Percentiles rank a stretch among this genome's conserved stretches.
These are phyloP conservation scores for Ceratocystis papillata DNA, from an alignment of 2,329 filamentous ascomycete species.

Conservation along the genomic window DNA sequence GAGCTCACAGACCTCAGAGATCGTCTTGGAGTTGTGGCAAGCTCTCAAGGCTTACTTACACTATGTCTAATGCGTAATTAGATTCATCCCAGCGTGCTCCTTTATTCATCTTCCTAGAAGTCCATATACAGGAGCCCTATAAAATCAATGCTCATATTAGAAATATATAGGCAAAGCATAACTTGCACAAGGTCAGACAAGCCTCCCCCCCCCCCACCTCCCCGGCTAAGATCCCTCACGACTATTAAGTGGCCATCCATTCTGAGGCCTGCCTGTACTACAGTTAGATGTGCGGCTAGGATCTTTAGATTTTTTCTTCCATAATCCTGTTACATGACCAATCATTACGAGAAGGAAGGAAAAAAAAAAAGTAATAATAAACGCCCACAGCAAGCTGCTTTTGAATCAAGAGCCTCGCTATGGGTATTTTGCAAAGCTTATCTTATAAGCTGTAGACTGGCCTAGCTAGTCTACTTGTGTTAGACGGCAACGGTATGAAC, in stretches of 20 bases:
- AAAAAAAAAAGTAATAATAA: neutral
- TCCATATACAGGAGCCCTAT: too few species aligned
- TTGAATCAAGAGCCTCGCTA: too few species aligned
- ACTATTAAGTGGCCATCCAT: neutral
- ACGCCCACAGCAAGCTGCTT: neutral
- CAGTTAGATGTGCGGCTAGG: slow-evolving; percentile 1
- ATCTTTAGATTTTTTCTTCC: neutral
- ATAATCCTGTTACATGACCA: neutral
- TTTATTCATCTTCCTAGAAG: too few species aligned
- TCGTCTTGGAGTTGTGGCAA: too few species aligned
- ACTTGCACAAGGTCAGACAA: neutral
- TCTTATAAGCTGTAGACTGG: too few species aligned
- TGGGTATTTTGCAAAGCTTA: too few species aligned
- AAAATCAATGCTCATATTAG: too few species aligned
- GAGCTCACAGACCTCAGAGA: too few species aligned
- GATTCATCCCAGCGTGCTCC: too few species aligned
- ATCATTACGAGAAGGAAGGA: neutral
- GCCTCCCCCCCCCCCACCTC: neutral
- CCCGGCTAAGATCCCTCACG: too few species aligned
- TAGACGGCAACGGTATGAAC: neutral
- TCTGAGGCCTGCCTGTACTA: neutral
- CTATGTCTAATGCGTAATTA: too few species aligned
- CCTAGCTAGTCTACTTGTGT: neutral
- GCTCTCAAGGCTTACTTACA: too few species aligned
- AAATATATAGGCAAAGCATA: neutral